Evolutionary conservation across 2,329 filamentous ascomycete species (phyloP).

Genomic region (Exophiala bonariae): DNA sequence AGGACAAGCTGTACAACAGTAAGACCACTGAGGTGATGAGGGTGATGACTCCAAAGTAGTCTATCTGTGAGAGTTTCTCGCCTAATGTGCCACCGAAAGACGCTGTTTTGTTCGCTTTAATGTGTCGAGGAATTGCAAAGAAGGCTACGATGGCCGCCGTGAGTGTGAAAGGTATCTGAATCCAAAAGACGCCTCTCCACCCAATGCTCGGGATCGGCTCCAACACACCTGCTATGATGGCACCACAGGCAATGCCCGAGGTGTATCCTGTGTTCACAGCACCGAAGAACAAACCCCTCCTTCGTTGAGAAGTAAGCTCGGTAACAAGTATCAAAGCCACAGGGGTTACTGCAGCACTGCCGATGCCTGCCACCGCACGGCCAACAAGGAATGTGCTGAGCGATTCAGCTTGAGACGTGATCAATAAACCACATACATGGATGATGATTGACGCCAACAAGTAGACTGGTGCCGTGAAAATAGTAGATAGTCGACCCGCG

Average conservation of each 20-base stretch:
- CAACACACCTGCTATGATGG: constrained; percentile 67
- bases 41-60: constrained; percentile 71
- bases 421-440: constrained; percentile 61
- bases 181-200: constrained; percentile 74
- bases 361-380: constrained; percentile 66
- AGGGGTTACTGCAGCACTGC: constrained; percentile 70
- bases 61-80: constrained; percentile 64
- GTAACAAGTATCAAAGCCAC: constrained; percentile 74
- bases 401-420: constrained; percentile 62
- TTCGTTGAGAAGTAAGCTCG: constrained; percentile 67
- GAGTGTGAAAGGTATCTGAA: constrained; percentile 66
- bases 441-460: constrained; percentile 62
- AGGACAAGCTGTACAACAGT: constrained; percentile 69
- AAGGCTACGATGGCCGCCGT: constrained; percentile 63
- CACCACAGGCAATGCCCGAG: constrained; percentile 68
- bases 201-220: constrained; percentile 59
- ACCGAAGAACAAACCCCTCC: constrained; percentile 72
- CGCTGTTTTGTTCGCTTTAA: constrained; percentile 36
- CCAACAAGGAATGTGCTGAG: constrained; percentile 68
- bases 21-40: constrained; percentile 67
- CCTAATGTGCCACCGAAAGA: constrained; percentile 40
- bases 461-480: constrained; percentile 66
- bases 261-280: constrained; percentile 73
- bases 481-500: constrained; percentile 68
- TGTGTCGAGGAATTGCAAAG: constrained; percentile 60